Evolutionary conservation across 192 early-diverging fungal species (phyloP), one percentile per base, ranked within the genome.

Genomic region (Podila epigama): DNA sequence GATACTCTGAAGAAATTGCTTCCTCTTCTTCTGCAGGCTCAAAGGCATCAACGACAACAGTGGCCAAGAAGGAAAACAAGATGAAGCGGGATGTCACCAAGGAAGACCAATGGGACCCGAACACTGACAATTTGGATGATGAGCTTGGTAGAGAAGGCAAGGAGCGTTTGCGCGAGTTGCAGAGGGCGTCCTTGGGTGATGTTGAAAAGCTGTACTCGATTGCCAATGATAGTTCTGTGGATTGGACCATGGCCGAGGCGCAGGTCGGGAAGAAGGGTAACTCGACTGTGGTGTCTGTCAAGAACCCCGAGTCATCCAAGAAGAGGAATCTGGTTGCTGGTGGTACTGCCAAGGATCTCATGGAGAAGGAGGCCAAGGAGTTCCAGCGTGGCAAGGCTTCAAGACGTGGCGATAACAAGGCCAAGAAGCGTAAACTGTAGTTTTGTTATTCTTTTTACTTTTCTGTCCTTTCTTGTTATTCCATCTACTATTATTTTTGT

Each of bases 91-190:
- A 80, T 68, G 57, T 86, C 1, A 84, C 80, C n/a, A 88, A 94
- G 60, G 96, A 94, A 6, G 89, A 83, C 5, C 85, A 90, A 8
- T 99, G 97, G 97, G 93, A 95, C 41, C 95, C 96, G 0, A 83
- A 91, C 8, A 79, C 68, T n/a, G 83, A 89, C 31, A 72, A 90
- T 22, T 55, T 98, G n/a, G 92, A 92, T 32, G 90, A 92, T 22
- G 97, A 98, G 67, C 82, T 98, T 60, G 87, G 87, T 10, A 90
- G 94, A 57, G 94, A 91, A n/a, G 95, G 91, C 16, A 80, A 90
- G 22, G 90, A 93, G 63, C 96, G 27, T 84, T 81, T 59, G 77
- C 91, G 91, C 93, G 83, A 80, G 73, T 67, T 66, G 33, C 62
- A 65, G 48, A 54, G 60, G 54, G 54, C 60, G n/a, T 67, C 50